A percentile compares a stretch with the other conserved stretches of the same genome.
These are phyloP conservation scores for Ogataea ramenticola DNA, from an alignment of 805 yeast species.

Conservation along the genomic window DNA sequence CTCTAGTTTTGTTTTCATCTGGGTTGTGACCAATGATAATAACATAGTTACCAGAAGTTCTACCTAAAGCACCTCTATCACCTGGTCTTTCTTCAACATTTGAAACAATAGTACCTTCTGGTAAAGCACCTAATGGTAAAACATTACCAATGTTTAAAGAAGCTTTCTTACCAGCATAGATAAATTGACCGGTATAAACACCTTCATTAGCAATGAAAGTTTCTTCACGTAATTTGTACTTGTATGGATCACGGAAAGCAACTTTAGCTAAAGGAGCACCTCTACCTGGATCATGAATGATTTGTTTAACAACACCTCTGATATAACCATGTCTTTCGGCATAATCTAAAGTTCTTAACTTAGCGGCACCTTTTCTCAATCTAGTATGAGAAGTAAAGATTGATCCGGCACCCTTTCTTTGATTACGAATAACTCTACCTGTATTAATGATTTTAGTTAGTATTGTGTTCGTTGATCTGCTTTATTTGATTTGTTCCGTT, in stretches of 20 bases:
- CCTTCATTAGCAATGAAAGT: slow-evolving; percentile 99
- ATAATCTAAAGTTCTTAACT: slow-evolving; percentile 97
- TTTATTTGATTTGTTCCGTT: too few relatives aligned
- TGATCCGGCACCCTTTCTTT: slow-evolving; percentile 99
- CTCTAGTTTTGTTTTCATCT: slow-evolving; percentile 98
- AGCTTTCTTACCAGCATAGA: slow-evolving; percentile 98
- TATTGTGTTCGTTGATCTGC: background rate
- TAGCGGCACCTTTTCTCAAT: slow-evolving; percentile 99
- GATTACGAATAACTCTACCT: slow-evolving; percentile 99
- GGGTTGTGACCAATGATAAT: slow-evolving; percentile 99
- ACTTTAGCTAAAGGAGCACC: slow-evolving; percentile 99
- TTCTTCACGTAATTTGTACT: slow-evolving; percentile 95
- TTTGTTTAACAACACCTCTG: slow-evolving; percentile 98
- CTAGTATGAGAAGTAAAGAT: slow-evolving; percentile 99
- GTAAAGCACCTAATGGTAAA: slow-evolving; percentile 92
- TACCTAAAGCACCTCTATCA: slow-evolving; percentile 99
- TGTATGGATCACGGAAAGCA: slow-evolving; percentile 99
- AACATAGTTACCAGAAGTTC: slow-evolving; percentile 99
- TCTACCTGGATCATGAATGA: slow-evolving; percentile 99
- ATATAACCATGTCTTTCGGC: slow-evolving; percentile 99
- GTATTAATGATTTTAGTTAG: slow-evolving; percentile 5
- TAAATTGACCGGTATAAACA: slow-evolving; percentile 98
- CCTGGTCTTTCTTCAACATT: slow-evolving; percentile 98
- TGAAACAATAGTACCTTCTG: slow-evolving; percentile 98
- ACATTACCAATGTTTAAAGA: slow-evolving; percentile 95